Evolutionary conservation across 257 asterid genomes (phyloP).

Genomic region (Coffea eugenioides): DNA sequence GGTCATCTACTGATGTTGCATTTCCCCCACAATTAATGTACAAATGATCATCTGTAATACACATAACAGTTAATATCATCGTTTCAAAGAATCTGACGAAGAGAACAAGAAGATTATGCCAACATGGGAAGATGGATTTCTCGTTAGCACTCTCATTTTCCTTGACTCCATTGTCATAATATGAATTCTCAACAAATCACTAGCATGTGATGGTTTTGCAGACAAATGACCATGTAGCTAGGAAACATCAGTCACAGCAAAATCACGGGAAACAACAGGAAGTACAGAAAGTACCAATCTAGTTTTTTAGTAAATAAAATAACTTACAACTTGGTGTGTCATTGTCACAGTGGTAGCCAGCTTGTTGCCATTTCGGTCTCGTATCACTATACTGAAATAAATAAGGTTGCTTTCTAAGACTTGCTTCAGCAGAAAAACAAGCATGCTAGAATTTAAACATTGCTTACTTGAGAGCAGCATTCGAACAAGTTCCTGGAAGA

Average conservation of each 20-base stretch:
- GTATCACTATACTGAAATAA: neutral
- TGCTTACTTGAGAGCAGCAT: neutral
- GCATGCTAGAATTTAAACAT: neutral
- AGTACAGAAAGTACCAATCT: no score
- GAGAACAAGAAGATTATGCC: no score
- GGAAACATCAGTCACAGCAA: no score
- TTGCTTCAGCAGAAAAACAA: neutral
- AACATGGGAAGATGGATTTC: no score
- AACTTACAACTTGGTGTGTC: neutral
- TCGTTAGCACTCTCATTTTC: no score
- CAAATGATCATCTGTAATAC: conserved; percentile 18
- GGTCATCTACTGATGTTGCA: neutral
- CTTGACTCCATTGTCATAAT: no score
- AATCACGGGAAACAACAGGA: no score
- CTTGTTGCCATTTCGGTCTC: no score
- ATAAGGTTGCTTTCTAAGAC: neutral
- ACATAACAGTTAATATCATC: neutral
- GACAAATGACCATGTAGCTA: no score
- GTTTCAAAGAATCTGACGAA: no score
- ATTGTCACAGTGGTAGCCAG: neutral
- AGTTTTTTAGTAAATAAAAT: neutral
- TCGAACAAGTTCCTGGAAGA: conserved; percentile 12
- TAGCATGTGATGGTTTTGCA: no score
- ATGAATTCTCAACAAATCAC: no score
- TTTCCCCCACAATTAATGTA: conserved; percentile 27